Percentiles rank a stretch among this genome's conserved stretches.
phyloP scores from a whole-genome alignment of 148 eudicot genomes.

The Chenopodium formosanum region DNA sequence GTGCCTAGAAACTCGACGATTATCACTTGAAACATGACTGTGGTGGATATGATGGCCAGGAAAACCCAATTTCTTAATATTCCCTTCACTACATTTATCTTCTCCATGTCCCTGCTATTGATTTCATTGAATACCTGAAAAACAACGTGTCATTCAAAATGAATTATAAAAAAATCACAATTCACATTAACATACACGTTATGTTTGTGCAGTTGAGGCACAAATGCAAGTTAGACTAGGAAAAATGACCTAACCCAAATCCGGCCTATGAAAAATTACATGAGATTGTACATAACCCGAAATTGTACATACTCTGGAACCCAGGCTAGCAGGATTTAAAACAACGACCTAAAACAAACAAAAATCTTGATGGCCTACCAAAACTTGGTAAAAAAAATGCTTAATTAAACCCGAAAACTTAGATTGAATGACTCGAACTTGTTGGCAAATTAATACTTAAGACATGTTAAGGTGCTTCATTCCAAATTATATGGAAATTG shows the following conservation, averaged over 20 bases:
- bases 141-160: background rate
- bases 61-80: slow-evolving; percentile 68
- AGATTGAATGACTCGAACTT: too few species aligned
- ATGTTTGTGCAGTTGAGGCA: background rate
- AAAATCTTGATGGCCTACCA: too few species aligned
- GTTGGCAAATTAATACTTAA: too few species aligned
- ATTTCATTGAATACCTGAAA: slow-evolving; percentile 78
- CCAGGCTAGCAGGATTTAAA: too few species aligned
- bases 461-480: background rate
- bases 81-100: slow-evolving; percentile 61
- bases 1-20: slow-evolving; percentile 67
- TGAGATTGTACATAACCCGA: too few species aligned
- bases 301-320: too few species aligned
- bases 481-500: background rate
- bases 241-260: too few species aligned
- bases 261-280: too few species aligned
- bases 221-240: too few species aligned
- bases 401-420: too few species aligned
- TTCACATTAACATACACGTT: background rate
- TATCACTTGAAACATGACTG: slow-evolving; percentile 58
- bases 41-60: slow-evolving; percentile 44
- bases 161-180: background rate
- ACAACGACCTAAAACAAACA: too few species aligned
- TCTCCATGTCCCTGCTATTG: slow-evolving; percentile 88
- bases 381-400: too few species aligned